These are phyloP conservation scores for Polysphondylium violaceum DNA, from an alignment of 78 protist species.

Conservation along the genomic window DNA sequence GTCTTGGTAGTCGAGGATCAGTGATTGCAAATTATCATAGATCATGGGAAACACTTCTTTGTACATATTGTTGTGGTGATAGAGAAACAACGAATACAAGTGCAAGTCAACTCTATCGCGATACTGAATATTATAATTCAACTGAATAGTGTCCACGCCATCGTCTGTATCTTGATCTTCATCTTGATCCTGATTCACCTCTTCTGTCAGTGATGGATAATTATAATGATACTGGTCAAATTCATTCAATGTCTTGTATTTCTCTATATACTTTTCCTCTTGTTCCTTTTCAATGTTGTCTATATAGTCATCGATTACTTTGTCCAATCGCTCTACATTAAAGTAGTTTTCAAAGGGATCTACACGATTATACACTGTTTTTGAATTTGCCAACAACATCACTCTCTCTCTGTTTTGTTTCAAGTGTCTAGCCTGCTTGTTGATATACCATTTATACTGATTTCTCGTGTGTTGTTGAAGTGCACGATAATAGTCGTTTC, in stretches of 20 bases:
- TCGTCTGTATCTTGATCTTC: too few species aligned
- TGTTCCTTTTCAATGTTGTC: too few species aligned
- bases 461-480: too few species aligned
- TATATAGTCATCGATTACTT: too few species aligned
- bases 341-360: background rate
- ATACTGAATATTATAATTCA: background rate
- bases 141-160: too few species aligned
- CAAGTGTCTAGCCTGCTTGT: background rate
- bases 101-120: conserved; percentile 18
- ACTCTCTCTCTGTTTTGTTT: background rate
- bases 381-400: background rate
- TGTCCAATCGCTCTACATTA: too few species aligned
- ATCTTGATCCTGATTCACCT: too few species aligned
- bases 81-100: conserved; percentile 9
- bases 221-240: too few species aligned
- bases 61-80: background rate
- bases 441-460: background rate
- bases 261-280: too few species aligned
- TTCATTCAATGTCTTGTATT: too few species aligned
- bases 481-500: background rate
- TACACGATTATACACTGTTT: background rate
- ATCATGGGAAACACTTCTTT: background rate
- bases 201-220: too few species aligned
- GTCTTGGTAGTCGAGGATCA: background rate
- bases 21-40: background rate